phyloP scores from a whole-genome alignment of 805 yeast species.

The Candida xyloterini region DNA sequence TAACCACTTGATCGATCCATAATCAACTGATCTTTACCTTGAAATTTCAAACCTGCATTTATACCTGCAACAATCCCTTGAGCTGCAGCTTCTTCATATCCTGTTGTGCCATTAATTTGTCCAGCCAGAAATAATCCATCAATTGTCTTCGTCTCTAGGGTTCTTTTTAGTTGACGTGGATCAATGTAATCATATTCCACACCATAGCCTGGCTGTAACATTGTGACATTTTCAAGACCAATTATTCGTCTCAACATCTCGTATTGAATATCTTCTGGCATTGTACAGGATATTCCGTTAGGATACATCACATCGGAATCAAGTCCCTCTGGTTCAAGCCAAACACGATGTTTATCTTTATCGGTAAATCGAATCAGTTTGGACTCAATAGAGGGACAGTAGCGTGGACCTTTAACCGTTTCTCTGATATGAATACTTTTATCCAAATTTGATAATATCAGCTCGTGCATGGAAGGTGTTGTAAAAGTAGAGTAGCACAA shows the following conservation, averaged over 20 bases:
- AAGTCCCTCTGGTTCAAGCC: constrained; percentile 97
- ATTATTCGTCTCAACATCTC: constrained; percentile 72
- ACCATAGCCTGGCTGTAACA: constrained; percentile 97
- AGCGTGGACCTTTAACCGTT: constrained; percentile 93
- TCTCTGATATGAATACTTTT: constrained; percentile 88
- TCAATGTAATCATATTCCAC: constrained; percentile 97
- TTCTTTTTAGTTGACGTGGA: constrained; percentile 77
- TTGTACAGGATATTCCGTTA: constrained; percentile 91
- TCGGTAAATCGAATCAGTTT: constrained; percentile 79
- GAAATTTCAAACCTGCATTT: constrained; percentile 73
- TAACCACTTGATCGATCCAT: constrained; percentile 81
- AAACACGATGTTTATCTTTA: constrained; percentile 72
- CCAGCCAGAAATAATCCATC: constrained; percentile 88
- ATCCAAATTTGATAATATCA: constrained; percentile 67
- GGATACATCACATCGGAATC: constrained; percentile 89
- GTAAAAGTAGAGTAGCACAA: constrained; percentile 78
- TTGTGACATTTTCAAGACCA: constrained; percentile 83
- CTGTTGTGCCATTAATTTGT: constrained; percentile 97
- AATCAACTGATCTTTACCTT: constrained; percentile 42
- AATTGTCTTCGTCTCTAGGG: constrained; percentile 78
- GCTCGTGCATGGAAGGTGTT: constrained; percentile 67
- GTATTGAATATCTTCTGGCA: constrained; percentile 91
- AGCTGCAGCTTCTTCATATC: constrained; percentile 98
- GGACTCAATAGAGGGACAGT: constrained; percentile 95
- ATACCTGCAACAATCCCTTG: constrained; percentile 96